Conservation (phyloP, 345 rosid genomes). For the Chamaenerion angustifolium region DNA sequence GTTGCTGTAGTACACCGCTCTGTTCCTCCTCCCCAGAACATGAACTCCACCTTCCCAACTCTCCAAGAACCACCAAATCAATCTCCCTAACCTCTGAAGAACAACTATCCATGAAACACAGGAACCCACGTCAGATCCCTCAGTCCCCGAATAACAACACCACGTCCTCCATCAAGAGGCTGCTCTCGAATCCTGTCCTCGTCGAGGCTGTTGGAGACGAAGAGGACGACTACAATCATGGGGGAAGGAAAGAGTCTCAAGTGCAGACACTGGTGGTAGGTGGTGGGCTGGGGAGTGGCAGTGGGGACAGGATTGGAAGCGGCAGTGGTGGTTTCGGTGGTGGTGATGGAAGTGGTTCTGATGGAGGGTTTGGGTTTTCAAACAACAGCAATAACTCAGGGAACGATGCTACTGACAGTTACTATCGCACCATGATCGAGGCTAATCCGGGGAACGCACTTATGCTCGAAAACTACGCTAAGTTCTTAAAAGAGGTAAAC, state of each 20-base stretch:
- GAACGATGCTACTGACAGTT: constrained; percentile 33
- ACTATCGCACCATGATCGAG: constrained; percentile 46
- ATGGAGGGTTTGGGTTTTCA: constrained; percentile 14
- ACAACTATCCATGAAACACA: not conserved
- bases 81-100: constrained; percentile 19
- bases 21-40: constrained; percentile 27
- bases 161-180: constrained; percentile 10
- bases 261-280: constrained; percentile 19
- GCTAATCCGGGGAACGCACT: constrained; percentile 39
- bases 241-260: constrained; percentile 2
- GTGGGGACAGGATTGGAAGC: no score
- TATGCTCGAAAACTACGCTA: constrained; percentile 55
- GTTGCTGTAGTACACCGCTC: constrained; percentile 3
- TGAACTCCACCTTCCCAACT: constrained; percentile 17
- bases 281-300: constrained; percentile 17
- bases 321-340: constrained; percentile 15
- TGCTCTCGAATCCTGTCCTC: constrained; percentile 39
- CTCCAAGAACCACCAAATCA: constrained; percentile 23
- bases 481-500: constrained; percentile 51
- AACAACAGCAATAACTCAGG: constrained; percentile 13
- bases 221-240: constrained; percentile 10
- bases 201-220: constrained; percentile 18
- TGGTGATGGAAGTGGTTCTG: constrained; percentile 10
- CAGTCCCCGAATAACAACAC: no score
- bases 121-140: no score